Conservation (phyloP, 495 filamentous ascomycete genomes). For the Hypoxylon fragiforme region DNA sequence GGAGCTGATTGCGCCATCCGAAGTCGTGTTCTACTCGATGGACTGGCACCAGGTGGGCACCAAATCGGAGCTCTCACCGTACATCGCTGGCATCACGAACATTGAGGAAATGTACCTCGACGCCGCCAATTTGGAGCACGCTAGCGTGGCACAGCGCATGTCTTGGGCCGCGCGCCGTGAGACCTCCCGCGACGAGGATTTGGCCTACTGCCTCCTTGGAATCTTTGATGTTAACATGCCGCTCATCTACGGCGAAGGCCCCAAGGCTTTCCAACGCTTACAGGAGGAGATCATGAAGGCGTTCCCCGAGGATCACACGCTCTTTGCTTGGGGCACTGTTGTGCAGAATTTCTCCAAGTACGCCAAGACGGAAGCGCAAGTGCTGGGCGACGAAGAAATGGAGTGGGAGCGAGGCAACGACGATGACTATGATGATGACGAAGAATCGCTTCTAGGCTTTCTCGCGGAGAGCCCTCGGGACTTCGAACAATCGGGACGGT, state of each 20-base stretch:
- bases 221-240: conserved; percentile 37
- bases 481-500: conserved; percentile 18
- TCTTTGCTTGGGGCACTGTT: conserved; percentile 35
- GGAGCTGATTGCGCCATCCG: conserved; percentile 38
- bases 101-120: conserved; percentile 24
- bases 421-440: too few relatives aligned
- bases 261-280: conserved; percentile 31
- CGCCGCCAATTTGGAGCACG: conserved; percentile 4
- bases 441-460: conserved; percentile 12
- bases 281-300: conserved; percentile 33
- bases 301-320: conserved; percentile 34
- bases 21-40: conserved; percentile 23
- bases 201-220: conserved; percentile 36
- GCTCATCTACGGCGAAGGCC: conserved; percentile 33
- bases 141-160: conserved; percentile 36
- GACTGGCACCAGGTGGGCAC: conserved; percentile 28
- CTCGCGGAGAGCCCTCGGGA: conserved; percentile 26
- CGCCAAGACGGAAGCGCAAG: neutral
- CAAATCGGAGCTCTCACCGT: conserved; percentile 15
- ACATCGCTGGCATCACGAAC: conserved; percentile 19
- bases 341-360: neutral
- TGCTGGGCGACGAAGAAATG: conserved; percentile 3
- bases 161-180: conserved; percentile 32
- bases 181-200: conserved; percentile 35
- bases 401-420: neutral